Percentiles rank a stretch among this genome's conserved stretches.
Conservation (phyloP, 2,329 filamentous ascomycete species). For the Leptodontidium sp. region DNA sequence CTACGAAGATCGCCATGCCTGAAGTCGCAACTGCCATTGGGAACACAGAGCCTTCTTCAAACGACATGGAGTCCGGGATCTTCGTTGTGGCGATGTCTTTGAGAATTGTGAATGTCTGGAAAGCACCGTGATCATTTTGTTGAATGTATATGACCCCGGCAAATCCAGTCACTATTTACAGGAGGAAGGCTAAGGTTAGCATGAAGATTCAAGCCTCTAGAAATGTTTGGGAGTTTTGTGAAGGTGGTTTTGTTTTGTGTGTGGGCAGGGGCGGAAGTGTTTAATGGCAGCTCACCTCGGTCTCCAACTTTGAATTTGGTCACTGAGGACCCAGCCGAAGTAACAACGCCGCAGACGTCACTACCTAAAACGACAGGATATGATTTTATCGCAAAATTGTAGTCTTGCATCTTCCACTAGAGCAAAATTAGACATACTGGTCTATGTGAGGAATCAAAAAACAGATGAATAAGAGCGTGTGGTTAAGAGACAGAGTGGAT, state of each 20-base stretch:
- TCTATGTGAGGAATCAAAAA: not conserved
- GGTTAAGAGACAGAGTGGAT: not conserved
- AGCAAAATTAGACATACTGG: no score
- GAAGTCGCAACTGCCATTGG: constrained; percentile 41
- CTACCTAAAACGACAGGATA: constrained; percentile 51
- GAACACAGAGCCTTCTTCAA: constrained; percentile 43
- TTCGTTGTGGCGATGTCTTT: constrained; percentile 51
- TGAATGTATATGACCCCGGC: constrained; percentile 51
- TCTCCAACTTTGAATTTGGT: constrained; percentile 39
- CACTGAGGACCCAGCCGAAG: constrained; percentile 30
- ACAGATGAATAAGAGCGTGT: no score
- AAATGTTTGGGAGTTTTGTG: not conserved
- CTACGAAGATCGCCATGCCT: constrained; percentile 26
- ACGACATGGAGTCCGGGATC: constrained; percentile 40
- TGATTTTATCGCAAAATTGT: constrained; percentile 20
- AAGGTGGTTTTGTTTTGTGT: not conserved
- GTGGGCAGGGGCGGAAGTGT: not conserved
- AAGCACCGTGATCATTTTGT: constrained; percentile 48
- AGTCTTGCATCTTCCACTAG: constrained; percentile 45
- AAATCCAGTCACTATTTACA: constrained; percentile 51
- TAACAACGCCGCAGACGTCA: constrained; percentile 33
- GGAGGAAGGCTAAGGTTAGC: not conserved
- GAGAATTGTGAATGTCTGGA: constrained; percentile 54
- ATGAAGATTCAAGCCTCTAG: not conserved
- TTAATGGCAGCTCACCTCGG: constrained; percentile 37